phyloP scores from a whole-genome alignment of 371 early-diverging fungal species.

The Dichotomocladium elegans region DNA sequence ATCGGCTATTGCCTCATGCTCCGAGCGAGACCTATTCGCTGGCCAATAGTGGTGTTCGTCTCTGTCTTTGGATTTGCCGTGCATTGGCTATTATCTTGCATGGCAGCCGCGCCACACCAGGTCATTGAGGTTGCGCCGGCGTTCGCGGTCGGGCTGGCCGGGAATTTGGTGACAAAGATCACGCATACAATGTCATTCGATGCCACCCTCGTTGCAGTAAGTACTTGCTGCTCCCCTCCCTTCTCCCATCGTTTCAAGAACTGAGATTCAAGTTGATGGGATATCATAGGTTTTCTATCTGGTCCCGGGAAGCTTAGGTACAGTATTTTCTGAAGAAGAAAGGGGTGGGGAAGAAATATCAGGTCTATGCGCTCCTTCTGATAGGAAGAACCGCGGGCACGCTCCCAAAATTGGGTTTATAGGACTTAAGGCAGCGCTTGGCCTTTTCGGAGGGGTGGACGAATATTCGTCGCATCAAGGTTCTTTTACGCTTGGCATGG shows the following conservation, averaged over 20 bases:
- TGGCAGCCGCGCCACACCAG: constrained; percentile 45
- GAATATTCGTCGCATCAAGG: constrained; percentile 37
- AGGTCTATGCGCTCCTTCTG: background rate
- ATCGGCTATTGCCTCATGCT: constrained; percentile 38
- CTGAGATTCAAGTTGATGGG: background rate
- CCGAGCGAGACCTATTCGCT: constrained; percentile 29
- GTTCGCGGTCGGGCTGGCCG: constrained; percentile 19
- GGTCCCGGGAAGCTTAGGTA: constrained; percentile 58
- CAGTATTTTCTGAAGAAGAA: background rate
- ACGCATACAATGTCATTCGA: constrained; percentile 55
- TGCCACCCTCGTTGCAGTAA: constrained; percentile 48
- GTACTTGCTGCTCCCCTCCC: too few relatives aligned
- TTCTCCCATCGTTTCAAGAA: background rate
- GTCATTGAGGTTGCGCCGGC: constrained; percentile 19
- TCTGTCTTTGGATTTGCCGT: constrained; percentile 27
- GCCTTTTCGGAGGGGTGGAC: constrained; percentile 29
- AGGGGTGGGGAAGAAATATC: too few relatives aligned
- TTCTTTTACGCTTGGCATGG: constrained; percentile 44
- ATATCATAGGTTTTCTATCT: constrained; percentile 35
- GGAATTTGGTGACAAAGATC: constrained; percentile 35
- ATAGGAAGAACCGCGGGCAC: too few relatives aligned
- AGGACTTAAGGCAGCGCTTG: constrained; percentile 43
- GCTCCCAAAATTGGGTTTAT: background rate
- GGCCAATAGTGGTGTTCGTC: constrained; percentile 14
- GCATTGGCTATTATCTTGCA: constrained; percentile 31